Base-by-base conservation (phyloP, 2,329 filamentous ascomycete species). In the Pseudomassariella vexata region DNA sequence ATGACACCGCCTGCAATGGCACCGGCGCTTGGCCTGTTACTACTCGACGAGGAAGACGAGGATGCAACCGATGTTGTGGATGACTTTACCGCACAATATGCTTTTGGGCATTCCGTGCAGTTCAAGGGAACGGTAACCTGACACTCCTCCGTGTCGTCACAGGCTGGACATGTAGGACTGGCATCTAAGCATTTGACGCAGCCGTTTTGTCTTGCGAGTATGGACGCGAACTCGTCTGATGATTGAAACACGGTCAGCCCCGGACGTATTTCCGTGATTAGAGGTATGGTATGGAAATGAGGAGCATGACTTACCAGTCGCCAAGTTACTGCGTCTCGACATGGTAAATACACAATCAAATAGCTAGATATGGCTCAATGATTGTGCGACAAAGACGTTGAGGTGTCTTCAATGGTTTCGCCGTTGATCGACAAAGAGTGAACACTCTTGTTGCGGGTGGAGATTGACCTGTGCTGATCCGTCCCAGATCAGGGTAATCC, bases 1-100 rank as follows among this genome's bases (percentile, higher is more conserved):
- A 96, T 66, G 8, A 95, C 88, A 43, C 90, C 90, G 43, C 92
- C 92, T 2, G 84, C 90, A 43, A 98, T 95, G 20, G 86, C 85
- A 24, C 89, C 89, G 2, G 82, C 68, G 46, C 85, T 89, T 6
- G 82, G 74, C 6, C 74, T 70, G 9, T 63, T 62, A 22, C 49
- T 50, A 24, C 41, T 46, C 24, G 46, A 36, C 6, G 43, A 34
- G 2, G 37, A 34, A 2, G 21, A 16, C 6, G 27, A 26, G 12
- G 35, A 16, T 10, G 39, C 11, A 3, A 29, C 19, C 17, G 35
- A 36, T 20, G 42, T 32, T 14, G 36, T 32, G n/a, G n/a, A n/a
- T 25, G 44, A 48, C 25, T 59, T 53, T 22, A 46, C 39, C 30
- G 59, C 51, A 47, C 75, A 76, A 38, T 70, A 50, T 11, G 66